Base-by-base conservation (phyloP, 495 filamentous ascomycete species). In the Penicillium daleae region DNA sequence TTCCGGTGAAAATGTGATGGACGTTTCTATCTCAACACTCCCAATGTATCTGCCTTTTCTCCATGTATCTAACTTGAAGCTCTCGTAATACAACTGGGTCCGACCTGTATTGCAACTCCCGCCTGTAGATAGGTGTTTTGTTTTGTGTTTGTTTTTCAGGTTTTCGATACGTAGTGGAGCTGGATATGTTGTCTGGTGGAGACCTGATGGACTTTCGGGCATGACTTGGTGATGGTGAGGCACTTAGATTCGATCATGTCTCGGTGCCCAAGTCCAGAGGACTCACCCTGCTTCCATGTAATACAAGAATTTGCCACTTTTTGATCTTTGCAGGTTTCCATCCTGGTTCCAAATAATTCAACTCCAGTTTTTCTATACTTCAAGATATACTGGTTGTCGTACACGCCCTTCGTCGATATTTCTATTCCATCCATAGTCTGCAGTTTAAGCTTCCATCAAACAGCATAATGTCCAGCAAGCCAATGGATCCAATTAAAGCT, bases 1-100 rank as follows among this genome's bases (percentile, higher is more conserved):
- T 44, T 59, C 42, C 35, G 63, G 46, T 70, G 59, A 70, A 68
- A 68, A 69, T 53, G 40, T 61, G 49, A 66, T 57, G 46, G 42
- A 48, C 22, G 60, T 64, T 33, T 61, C 22, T 39, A 24, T 52
- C 49, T 7, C 7, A 31, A 0, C 7, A 8, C 32, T 35, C 9
- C 29, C n/a, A 60, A 24, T 48, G 8, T 35, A 35, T 40, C 27
- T 26, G 39, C 17, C 7, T 15, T 37, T 37, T 15, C 35, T 39
- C 35, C 17, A 19, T 60, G 48, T 51, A 29, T 10, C 32, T 46
- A 39, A 51, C 40, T n/a, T 44, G 17, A 21, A 37, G 48, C 32
- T 22, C 9, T 39, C 29, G 15, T 21, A 59, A 57, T 39, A 29
- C 21, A 6, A 27, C 4, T 15, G 12, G 29, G 13, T 50, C 46